Evolutionary conservation across 164 flowering plant genomes (phyloP), one percentile per base, ranked within the genome.

Genomic region (Santalum album): DNA sequence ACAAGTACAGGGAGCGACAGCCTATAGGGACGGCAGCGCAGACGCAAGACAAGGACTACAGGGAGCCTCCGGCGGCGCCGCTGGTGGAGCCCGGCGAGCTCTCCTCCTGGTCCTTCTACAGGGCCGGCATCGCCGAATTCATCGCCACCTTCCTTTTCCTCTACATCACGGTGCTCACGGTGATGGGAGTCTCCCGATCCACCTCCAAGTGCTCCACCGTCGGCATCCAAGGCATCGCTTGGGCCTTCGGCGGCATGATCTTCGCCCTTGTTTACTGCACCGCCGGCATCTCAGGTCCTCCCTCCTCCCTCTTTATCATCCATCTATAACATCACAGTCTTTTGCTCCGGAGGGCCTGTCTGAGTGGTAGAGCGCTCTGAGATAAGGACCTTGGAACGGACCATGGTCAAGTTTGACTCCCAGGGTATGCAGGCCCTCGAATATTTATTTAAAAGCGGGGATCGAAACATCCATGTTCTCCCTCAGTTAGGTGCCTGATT

Each of bases 201-300:
- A 26, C 51, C n/a, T 3, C 7, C 51, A 49, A 25, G 27, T 49
- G 51, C 27, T 12, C 26, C 26, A 12, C 51, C 18, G 51, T 25
- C 17, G 51, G 51, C 18, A 23, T 49, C 51, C 51, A 49, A 18
- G 51, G 51, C 25, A 49, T 49, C 3, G 51, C 51, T 14, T 49
- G 51, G 51, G 51, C 51, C 18, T 49, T 49, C 51, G 51, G 51
- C 18, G 51, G 51, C 51, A 49, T 49, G 51, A 49, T 49, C 6
- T 49, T 49, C 27, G 32, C 32, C 6, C 51, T 49, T 6, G 51
- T 49, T 14, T 49, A 49, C 51, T 49, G 51, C 3, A 49, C 51
- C 5, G 51, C 51, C 3, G 51, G 51, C 26, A 49, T 49, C 27
- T 49, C 51, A 6, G 51, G 34, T 29, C 34, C 9, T 29, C 34